These are phyloP conservation scores for Suillus ampliporus DNA, from an alignment of 768 basidiomycete species.

Conservation along the genomic window DNA sequence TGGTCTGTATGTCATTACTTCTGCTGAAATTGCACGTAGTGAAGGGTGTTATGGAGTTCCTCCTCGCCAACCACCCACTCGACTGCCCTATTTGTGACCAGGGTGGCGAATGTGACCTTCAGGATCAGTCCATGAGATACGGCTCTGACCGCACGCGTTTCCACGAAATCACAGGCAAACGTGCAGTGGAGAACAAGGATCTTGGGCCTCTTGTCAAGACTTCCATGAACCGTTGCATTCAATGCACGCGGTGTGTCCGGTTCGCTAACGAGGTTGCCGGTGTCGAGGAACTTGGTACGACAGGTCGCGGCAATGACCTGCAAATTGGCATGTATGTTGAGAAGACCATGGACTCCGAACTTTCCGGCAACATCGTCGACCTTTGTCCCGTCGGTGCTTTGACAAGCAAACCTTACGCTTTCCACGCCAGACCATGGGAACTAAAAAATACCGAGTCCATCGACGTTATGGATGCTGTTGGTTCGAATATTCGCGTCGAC, in stretches of 20 bases:
- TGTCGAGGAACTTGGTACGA: slow-evolving; percentile 95
- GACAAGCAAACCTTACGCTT: slow-evolving; percentile 98
- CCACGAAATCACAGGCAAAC: slow-evolving; percentile 98
- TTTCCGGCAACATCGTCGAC: slow-evolving; percentile 97
- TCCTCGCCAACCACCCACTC: slow-evolving; percentile 95
- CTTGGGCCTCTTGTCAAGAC: slow-evolving; percentile 98
- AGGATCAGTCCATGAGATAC: slow-evolving; percentile 99
- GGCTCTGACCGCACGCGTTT: slow-evolving; percentile 97
- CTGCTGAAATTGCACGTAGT: slow-evolving; percentile 44
- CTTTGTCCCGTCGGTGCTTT: slow-evolving; percentile 98
- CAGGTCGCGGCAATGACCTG: slow-evolving; percentile 96
- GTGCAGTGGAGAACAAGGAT: slow-evolving; percentile 98
- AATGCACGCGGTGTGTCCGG: slow-evolving; percentile 98
- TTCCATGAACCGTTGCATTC: slow-evolving; percentile 98
- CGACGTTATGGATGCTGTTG: slow-evolving; percentile 94
- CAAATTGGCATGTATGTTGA: slow-evolving; percentile 99
- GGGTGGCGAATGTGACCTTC: slow-evolving; percentile 97
- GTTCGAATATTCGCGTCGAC: slow-evolving; percentile 96
- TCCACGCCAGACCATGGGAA: slow-evolving; percentile 98
- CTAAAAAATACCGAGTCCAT: slow-evolving; percentile 97
- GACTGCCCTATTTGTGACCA: slow-evolving; percentile 99
- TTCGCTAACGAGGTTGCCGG: slow-evolving; percentile 99
- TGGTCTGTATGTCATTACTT: background rate
- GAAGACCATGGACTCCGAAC: slow-evolving; percentile 96
- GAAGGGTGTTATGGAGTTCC: slow-evolving; percentile 99